Evolutionary conservation across 176 grass and related monocot species (phyloP), one percentile per base, ranked within the genome.

Genomic region (Poa pratensis): DNA sequence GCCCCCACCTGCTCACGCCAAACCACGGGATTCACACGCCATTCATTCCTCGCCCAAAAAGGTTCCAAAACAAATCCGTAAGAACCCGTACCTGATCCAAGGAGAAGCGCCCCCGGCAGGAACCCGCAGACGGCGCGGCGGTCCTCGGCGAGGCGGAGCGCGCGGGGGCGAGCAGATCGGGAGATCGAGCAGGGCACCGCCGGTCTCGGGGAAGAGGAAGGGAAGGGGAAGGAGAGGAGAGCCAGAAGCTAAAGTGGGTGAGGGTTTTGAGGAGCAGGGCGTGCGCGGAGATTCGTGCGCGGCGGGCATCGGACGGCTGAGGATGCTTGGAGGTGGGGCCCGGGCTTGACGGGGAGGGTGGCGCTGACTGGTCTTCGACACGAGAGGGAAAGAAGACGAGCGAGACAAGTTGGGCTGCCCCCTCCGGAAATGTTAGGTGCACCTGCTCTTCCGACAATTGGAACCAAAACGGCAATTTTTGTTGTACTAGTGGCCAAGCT

Each of bases 211-310:
- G 42, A 51, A 53, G 65, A 14, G 16, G 6, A 60, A 50, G 53
- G 43, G 26, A 28, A 50, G 42, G 77, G 17, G 61, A 57, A n/a
- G 34, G 11, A 26, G 2, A 48, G 57, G 16, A 20, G 28, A 14
- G 48, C 15, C 32, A 12, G 37, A 6, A n/a, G 54, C 65, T 0
- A 17, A 59, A 84, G 81, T 28, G 85, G 85, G 89, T 18, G 81
- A 91, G 89, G 89, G 89, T 91, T 91, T 91, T 87, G 76, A 87
- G 76, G 80, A 68, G 60, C 20, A 9, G 60, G 2, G 35, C 75
- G 85, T 0, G 40, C 75, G 1, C 1, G 0, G 7, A 14, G 88
- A 90, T 86, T 4, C 84, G 89, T 76, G 85, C 37, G 1, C 0
- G 0, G 0, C 0, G 0, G 0, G 3, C 11, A 90, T 90, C 84